Evolutionary conservation across 257 asterid species (phyloP).

Genomic region (Catharanthus roseus): DNA sequence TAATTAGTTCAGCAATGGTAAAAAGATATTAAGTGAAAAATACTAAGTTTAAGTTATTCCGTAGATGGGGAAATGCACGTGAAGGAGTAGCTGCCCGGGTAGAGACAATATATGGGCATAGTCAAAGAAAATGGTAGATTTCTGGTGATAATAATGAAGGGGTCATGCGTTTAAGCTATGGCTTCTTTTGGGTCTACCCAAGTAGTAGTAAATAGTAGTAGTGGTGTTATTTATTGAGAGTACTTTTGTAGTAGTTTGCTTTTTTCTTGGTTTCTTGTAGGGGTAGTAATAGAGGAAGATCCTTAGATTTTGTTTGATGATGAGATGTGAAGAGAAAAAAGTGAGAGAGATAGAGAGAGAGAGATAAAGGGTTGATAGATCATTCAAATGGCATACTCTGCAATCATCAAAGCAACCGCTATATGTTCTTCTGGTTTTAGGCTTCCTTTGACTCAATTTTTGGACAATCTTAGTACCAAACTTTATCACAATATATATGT

Average conservation of each 20-base stretch:
- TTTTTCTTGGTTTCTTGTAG: slow-evolving; percentile 6
- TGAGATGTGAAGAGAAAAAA: slow-evolving; percentile 16
- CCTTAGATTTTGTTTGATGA: slow-evolving; percentile 30
- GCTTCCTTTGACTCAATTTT: slow-evolving; percentile 68
- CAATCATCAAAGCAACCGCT: slow-evolving; percentile 76
- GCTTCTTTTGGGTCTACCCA: slow-evolving; percentile 12
- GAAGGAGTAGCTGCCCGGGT: too few species aligned
- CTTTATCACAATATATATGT: too few species aligned
- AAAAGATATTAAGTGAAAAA: too few species aligned
- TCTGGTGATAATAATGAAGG: slow-evolving; percentile 30
- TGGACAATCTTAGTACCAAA: background rate
- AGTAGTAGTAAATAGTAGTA: slow-evolving; percentile 10
- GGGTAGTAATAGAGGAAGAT: slow-evolving; percentile 24
- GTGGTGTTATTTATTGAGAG: too few species aligned
- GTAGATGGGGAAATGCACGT: slow-evolving; percentile 42
- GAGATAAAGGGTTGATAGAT: slow-evolving; percentile 20
- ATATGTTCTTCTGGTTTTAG: slow-evolving; percentile 40
- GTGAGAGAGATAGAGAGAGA: too few species aligned
- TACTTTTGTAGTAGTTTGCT: background rate
- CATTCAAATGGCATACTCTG: slow-evolving; percentile 50
- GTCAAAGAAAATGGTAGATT: slow-evolving; percentile 6
- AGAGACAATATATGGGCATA: too few species aligned
- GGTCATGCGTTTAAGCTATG: slow-evolving; percentile 4
- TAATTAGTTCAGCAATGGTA: too few species aligned
- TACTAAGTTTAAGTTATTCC: too few species aligned